Evolutionary conservation across 2,329 filamentous ascomycete species (phyloP), one percentile per base, ranked within the genome.

Genomic region (Fusarium sp.): DNA sequence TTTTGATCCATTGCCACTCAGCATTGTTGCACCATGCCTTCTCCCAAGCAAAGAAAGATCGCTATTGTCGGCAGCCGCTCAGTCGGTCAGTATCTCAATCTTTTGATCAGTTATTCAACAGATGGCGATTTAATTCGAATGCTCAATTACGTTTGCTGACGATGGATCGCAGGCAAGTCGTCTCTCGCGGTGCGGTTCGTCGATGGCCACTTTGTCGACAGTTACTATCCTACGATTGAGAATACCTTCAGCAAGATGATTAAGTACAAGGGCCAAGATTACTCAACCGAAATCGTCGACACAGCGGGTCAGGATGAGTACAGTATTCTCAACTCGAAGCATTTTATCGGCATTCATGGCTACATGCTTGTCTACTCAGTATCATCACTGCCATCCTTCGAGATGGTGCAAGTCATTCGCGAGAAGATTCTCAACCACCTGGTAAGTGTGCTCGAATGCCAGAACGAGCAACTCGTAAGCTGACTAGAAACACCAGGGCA

Each of bases 341-440:
- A 98, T 81, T 98, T 98, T 79, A 98, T 99, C 81, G 96, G 96
- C 71, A 98, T 98, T 75, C 96, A 99, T 85, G 96, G 96, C 63
- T 99, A 98, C 83, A 94, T 99, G 89, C 92, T 99, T 68, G 95
- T 98, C 53, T 99, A 99, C 84, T 97, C 95, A n/a, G 95, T 99
- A 54, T 93, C 93, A 27, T 97, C 94, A 52, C 91, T 94, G 79
- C 93, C 96, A 77, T 97, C 94, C 14, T 98, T 98, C 79, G 96
- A 99, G 81, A 99, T 98, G 95, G 92, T 97, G 55, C 91, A 93
- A 78, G 94, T 98, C 67, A 97, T 99, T 75, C 89, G 95, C 31
- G 95, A 98, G 81, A 99, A 98, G 88, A 98, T 99, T 71, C 86
- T 99, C 65, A 97, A 97, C 81, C 95, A 98, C 81, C 85, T 98